Percentiles rank a stretch among this genome's conserved stretches.
Conservation (phyloP, 768 basidiomycete genomes). For the Hydnum rufescens region DNA sequence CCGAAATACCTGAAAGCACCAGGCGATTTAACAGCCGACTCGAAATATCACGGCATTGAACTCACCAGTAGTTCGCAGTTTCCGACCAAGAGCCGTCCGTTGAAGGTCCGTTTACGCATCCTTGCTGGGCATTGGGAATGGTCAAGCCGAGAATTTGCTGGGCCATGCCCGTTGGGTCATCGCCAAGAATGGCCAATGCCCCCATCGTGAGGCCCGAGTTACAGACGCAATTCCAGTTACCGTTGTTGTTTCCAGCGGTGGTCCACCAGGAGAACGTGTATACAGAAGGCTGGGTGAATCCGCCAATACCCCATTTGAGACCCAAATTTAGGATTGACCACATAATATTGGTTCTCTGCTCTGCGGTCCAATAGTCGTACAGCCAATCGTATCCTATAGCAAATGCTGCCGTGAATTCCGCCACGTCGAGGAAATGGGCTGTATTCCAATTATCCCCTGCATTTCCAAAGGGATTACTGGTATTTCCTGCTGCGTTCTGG, state of each 20-base stretch:
- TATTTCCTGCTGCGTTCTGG: slow-evolving; percentile 60
- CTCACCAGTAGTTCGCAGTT: slow-evolving; percentile 43
- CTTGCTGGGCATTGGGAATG: slow-evolving; percentile 49
- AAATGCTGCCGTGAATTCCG: slow-evolving; percentile 76
- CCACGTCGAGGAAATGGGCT: slow-evolving; percentile 80
- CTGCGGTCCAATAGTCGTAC: slow-evolving; percentile 58
- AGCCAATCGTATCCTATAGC: slow-evolving; percentile 95
- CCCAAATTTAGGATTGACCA: slow-evolving; percentile 60
- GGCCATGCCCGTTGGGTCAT: slow-evolving; percentile 60
- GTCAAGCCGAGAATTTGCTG: slow-evolving; percentile 43
- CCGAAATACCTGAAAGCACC: slow-evolving; percentile 34
- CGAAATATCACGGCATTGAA: background rate
- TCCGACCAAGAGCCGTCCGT: slow-evolving; percentile 56
- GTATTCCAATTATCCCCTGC: slow-evolving; percentile 62
- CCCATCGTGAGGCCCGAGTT: slow-evolving; percentile 84
- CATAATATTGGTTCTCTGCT: slow-evolving; percentile 51
- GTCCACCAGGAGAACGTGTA: slow-evolving; percentile 60
- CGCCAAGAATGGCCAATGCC: slow-evolving; percentile 74
- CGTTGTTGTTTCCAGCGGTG: slow-evolving; percentile 27
- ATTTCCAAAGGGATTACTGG: slow-evolving; percentile 43
- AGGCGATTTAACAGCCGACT: background rate
- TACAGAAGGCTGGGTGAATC: slow-evolving; percentile 25
- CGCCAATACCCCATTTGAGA: slow-evolving; percentile 40
- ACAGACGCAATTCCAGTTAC: slow-evolving; percentile 95
- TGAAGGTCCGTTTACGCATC: slow-evolving; percentile 37